Conservation (phyloP, 2,329 filamentous ascomycete genomes). For the Fusarium coicis region DNA sequence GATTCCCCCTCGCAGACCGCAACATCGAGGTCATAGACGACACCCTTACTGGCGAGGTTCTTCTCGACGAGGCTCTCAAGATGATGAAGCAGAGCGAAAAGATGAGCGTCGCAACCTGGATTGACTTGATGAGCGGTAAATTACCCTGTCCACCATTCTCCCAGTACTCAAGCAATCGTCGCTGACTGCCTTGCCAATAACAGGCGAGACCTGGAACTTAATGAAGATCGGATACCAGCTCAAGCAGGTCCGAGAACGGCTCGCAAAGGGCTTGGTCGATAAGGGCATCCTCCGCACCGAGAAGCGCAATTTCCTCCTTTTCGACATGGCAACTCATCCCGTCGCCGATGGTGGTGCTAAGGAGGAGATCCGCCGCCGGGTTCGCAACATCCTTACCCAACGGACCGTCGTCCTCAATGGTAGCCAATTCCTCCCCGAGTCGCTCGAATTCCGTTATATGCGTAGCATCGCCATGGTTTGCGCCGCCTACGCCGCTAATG, state of each 20-base stretch:
- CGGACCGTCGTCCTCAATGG: constrained; percentile 90
- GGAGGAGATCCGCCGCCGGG: constrained; percentile 93
- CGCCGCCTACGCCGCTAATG: constrained; percentile 96
- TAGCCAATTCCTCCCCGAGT: constrained; percentile 91
- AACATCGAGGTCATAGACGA: constrained; percentile 98
- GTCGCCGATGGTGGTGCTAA: constrained; percentile 97
- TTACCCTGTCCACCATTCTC: constrained; percentile 30
- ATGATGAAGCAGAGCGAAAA: constrained; percentile 99
- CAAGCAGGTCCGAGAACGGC: constrained; percentile 97
- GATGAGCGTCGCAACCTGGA: constrained; percentile 99
- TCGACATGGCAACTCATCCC: constrained; percentile 99
- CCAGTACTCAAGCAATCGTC: not conserved
- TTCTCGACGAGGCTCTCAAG: constrained; percentile 97
- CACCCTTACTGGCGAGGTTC: constrained; percentile 93
- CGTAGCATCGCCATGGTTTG: constrained; percentile 97
- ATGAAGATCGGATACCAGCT: constrained; percentile 99
- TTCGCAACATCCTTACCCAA: constrained; percentile 91
- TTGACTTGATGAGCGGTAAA: constrained; percentile 96
- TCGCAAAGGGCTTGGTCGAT: constrained; percentile 97
- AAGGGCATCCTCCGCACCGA: constrained; percentile 98
- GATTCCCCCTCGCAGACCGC: constrained; percentile 92
- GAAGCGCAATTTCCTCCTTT: constrained; percentile 99
- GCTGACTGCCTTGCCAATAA: constrained; percentile 37
- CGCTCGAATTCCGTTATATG: constrained; percentile 91
- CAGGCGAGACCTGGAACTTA: constrained; percentile 98